Evolutionary conservation across 2,329 filamentous ascomycete species (phyloP).

Genomic region (Phialemonium atrogriseum): DNA sequence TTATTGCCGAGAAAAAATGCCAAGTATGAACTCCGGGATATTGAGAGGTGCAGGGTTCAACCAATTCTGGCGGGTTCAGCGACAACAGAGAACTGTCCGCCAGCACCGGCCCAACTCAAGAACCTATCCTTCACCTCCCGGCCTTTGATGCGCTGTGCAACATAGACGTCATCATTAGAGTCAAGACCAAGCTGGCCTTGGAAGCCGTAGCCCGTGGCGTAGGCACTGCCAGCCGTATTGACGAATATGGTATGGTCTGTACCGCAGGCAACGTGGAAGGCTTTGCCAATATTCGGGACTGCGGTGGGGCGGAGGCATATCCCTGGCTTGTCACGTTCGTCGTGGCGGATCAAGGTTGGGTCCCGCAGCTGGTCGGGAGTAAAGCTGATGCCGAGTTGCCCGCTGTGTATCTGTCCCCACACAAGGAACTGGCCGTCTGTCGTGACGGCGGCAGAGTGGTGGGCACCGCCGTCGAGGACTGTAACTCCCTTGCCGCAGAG

Average conservation of each 20-base stretch:
- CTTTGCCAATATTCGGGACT: not conserved
- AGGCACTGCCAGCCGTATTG: conserved; percentile 3
- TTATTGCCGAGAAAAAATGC: too few relatives aligned
- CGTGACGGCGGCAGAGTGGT: conserved; percentile 46
- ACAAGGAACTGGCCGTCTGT: conserved; percentile 24
- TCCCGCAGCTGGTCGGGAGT: conserved; percentile 5
- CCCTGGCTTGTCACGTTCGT: conserved; percentile 5
- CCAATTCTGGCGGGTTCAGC: too few relatives aligned
- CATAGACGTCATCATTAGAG: conserved; percentile 10
- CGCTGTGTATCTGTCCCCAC: conserved; percentile 24
- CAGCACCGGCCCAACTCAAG: not conserved
- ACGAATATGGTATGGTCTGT: conserved; percentile 8
- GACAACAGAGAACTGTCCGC: conserved; percentile 1
- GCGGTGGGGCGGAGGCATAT: conserved; percentile 6
- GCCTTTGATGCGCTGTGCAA: conserved; percentile 11
- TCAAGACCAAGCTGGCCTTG: conserved; percentile 6
- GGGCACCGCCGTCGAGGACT: conserved; percentile 48
- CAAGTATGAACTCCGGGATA: too few relatives aligned
- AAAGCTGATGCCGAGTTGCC: conserved; percentile 6
- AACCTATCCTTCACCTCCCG: conserved; percentile 1
- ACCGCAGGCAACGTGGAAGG: conserved; percentile 4
- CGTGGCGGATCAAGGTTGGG: conserved; percentile 1
- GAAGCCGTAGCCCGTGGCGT: conserved; percentile 5
- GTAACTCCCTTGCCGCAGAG: conserved; percentile 43
- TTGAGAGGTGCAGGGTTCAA: too few relatives aligned